Base-by-base conservation (phyloP, 164 flowering plant genomes). In the Vitis cinerea region DNA sequence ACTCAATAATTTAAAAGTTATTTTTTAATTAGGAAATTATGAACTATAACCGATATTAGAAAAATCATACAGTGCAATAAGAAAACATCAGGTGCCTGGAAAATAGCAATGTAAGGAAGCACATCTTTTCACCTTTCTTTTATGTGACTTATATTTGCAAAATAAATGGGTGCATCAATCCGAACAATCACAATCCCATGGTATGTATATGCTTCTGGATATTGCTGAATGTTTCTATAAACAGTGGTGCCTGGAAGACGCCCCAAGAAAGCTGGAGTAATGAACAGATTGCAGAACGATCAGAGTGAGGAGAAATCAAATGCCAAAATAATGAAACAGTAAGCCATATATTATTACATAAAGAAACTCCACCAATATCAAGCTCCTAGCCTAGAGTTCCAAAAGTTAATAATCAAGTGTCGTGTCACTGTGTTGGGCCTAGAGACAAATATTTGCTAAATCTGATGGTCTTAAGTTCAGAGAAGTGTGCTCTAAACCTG, bases 231-330 rank as follows among this genome's bases (percentile, higher is more conserved):
- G 70, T 92, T 96, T 81, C 99, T 83, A 66, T 96, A 96, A 12
- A 93, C 79, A 67, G 98, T 96, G 69, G 98, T 93, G 19, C 98
- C 98, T 50, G 98, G 99, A 73, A 96, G 93, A 69, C 99, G 99
- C 7, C 99, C 99, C 88, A 96, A 82, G 58, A 87, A 78, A 83
- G 99, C 99, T 95, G 91, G 81, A 85, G 63, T 23, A 71, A 8
- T 70, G 15, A 58, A 23, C 27, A 75, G 47, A 53, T 9, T 16
- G 59, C 47, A 13, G 10, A 59, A 68, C 15, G 5, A 63, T 7
- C 58, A 23, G 31, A 55, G 5, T 54, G 8, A 10, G 44, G 44
- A 37, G 44, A 37, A 37, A 37, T 37, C 7, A 27, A 11, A 60
- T 27, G 19, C 10, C 29, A 54, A 53, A 53, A 53, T 14, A 1